Evolutionary conservation across 75 land plant genomes (phyloP), one percentile per base, ranked within the genome.

Genomic region (Cupressus sempervirens): DNA sequence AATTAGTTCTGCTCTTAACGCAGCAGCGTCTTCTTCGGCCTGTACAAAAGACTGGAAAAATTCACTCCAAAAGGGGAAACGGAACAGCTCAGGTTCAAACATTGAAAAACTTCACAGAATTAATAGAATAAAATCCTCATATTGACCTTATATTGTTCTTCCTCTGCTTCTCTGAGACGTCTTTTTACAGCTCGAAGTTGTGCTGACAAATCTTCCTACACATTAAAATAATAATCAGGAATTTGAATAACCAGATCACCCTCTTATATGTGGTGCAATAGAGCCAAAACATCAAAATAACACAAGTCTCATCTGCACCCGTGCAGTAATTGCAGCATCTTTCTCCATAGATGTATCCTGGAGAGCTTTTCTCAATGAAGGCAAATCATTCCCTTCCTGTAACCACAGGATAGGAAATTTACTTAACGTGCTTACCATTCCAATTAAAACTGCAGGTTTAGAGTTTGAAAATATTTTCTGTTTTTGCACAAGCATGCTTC

Each of bases 11-110:
- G 93, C 89, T 89, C 93, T 89, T 85, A 94, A 82, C 56, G 93
- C 75, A 65, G 95, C 92, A 26, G 95, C 93, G 87, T 94, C 94
- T 87, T 94, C 93, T 82, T 92, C 95, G 65, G 95, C 95, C 95
- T 92, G 89, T 53, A 67, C 13, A 35, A 56, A 52, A 45, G 86
- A n/a, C 30, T 7, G 43, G 58, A 20, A 53, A 8, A 80, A 65
- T 14, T 79, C 26, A 23, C 46, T 26, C 23, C 13, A 79, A 43
- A 26, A 23, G 23, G 29, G 26, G 45, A 26, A 43, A 26, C 4
- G 12, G 32, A 41, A 79, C 2, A 3, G 26, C 30, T 41, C 14
- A 26, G 23, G 26, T n/a, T 45, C 14, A 12, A 45, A 41, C 50
- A 45, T n/a, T 41, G 50, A 40, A 77, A 68, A 9, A 68, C 30